These are phyloP conservation scores for Aspergillus steynii DNA, from an alignment of 495 filamentous ascomycete genomes.

Conservation along the genomic window DNA sequence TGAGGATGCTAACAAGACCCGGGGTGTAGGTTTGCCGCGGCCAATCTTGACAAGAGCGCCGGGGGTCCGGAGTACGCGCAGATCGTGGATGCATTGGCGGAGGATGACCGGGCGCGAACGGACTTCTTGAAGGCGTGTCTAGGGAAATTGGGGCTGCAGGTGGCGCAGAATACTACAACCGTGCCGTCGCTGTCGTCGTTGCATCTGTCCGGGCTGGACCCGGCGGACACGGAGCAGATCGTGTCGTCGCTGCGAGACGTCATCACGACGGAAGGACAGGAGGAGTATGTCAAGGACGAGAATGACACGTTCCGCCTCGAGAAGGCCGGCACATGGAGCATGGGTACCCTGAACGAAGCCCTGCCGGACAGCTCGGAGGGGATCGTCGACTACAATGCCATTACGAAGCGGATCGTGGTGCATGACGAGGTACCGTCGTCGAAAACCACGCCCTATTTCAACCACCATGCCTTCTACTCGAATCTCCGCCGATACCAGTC, in stretches of 20 bases:
- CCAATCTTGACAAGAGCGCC: constrained; percentile 67
- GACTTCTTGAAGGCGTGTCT: constrained; percentile 83
- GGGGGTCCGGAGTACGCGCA: constrained; percentile 64
- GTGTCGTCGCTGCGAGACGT: constrained; percentile 65
- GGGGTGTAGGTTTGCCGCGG: constrained; percentile 70
- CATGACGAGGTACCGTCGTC: constrained; percentile 66
- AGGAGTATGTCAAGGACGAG: constrained; percentile 79
- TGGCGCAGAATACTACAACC: constrained; percentile 65
- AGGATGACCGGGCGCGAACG: constrained; percentile 67
- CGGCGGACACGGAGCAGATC: constrained; percentile 65
- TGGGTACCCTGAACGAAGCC: constrained; percentile 53
- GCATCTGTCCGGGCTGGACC: constrained; percentile 74
- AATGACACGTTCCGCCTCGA: constrained; percentile 84
- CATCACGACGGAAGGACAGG: constrained; percentile 63
- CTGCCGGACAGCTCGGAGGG: constrained; percentile 50
- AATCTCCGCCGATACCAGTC: constrained; percentile 68
- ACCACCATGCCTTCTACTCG: constrained; percentile 76
- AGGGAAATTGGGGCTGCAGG: constrained; percentile 76
- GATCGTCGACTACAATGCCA: constrained; percentile 71
- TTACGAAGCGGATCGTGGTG: constrained; percentile 73
- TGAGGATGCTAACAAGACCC: constrained; percentile 9
- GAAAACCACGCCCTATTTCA: constrained; percentile 85
- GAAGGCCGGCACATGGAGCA: constrained; percentile 61
- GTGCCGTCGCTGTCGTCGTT: constrained; percentile 83
- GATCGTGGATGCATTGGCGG: constrained; percentile 66